phyloP scores from a whole-genome alignment of 2,329 filamentous ascomycete genomes.

The Alternaria hordeiaustralica region DNA sequence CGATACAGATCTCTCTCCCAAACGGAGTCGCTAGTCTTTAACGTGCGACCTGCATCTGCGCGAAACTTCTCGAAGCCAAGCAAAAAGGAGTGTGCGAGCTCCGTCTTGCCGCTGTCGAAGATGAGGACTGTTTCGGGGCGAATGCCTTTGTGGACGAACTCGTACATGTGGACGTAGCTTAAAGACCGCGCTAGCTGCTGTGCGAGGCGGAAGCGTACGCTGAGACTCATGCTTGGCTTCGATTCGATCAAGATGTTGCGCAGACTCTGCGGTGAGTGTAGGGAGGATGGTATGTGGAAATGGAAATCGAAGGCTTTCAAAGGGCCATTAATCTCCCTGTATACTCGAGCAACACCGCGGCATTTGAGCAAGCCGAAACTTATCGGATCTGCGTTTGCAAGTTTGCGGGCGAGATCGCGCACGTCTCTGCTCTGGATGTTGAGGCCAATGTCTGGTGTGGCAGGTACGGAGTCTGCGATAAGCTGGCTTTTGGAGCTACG shows the following conservation, averaged over 20 bases:
- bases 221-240: neutral
- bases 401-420: too few species aligned
- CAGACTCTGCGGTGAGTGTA: neutral
- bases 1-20: neutral
- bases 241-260: neutral
- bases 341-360: too few species aligned
- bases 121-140: neutral
- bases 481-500: too few species aligned
- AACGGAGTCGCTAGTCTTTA: too few species aligned
- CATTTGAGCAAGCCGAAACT: too few species aligned
- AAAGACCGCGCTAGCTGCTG: neutral
- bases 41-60: too few species aligned
- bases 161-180: neutral
- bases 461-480: too few species aligned
- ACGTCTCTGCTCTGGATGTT: too few species aligned
- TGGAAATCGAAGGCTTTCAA: too few species aligned
- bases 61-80: neutral
- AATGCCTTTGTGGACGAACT: neutral
- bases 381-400: too few species aligned
- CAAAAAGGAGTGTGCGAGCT: neutral
- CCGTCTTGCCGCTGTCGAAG: accelerated
- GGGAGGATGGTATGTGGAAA: neutral
- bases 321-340: too few species aligned
- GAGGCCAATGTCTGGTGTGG: too few species aligned
- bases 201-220: neutral